Percentiles rank a stretch among this genome's conserved stretches.
Conservation (phyloP, 2,329 filamentous ascomycete genomes). For the Xylariales sp. region DNA sequence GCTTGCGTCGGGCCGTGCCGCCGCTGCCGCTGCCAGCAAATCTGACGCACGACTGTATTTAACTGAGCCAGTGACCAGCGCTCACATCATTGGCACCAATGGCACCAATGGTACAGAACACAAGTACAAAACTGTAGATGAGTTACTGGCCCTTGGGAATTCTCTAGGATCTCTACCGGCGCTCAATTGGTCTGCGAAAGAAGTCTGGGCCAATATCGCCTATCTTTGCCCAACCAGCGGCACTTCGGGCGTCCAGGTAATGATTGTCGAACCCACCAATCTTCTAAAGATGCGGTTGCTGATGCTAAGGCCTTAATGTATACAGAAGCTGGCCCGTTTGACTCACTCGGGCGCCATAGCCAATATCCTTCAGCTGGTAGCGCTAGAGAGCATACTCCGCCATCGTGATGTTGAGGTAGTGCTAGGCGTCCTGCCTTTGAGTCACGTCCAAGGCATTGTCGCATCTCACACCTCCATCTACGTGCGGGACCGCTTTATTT, state of each 20-base stretch:
- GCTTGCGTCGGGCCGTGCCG: constrained; percentile 1
- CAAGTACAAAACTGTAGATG: neutral
- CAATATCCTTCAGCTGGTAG: constrained; percentile 1
- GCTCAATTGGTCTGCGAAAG: neutral
- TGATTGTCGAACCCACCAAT: neutral
- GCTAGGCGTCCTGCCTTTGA: constrained; percentile 5
- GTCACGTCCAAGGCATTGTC: constrained; percentile 7
- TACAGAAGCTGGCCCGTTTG: constrained; percentile 1
- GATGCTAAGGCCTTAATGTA: neutral
- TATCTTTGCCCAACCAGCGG: constrained; percentile 4
- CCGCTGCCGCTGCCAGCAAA: neutral
- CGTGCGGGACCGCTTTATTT: constrained; percentile 4
- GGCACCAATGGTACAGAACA: neutral
- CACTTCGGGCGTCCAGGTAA: constrained; percentile 4
- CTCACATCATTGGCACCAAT: neutral
- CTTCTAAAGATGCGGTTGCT: neutral
- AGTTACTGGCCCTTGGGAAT: neutral
- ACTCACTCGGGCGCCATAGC: neutral
- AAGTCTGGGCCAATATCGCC: neutral
- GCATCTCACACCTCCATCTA: constrained; percentile 3
- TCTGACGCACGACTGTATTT: neutral
- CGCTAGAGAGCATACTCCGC: neutral
- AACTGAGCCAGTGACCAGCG: neutral
- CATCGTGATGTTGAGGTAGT: constrained; percentile 3
- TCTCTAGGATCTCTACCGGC: neutral